Percentiles rank a stretch among this genome's conserved stretches.
These are phyloP conservation scores for Juglanconis juglandina DNA, from an alignment of 2,329 filamentous ascomycete species.

Conservation along the genomic window DNA sequence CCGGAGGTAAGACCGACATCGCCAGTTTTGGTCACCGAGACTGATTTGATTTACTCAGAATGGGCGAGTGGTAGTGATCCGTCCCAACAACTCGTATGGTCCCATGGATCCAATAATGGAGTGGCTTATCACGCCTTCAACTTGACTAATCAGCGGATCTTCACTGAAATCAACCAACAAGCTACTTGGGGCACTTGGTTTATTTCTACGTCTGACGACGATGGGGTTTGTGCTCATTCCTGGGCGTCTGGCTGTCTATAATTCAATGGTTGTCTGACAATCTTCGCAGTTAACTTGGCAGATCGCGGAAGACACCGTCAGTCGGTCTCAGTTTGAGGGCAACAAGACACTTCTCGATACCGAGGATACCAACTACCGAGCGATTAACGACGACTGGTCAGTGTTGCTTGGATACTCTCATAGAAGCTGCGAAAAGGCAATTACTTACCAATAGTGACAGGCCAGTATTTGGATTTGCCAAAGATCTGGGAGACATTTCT, in stretches of 20 bases:
- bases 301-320: constrained; percentile 61
- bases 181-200: constrained; percentile 80
- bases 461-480: constrained; percentile 77
- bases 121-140: constrained; percentile 64
- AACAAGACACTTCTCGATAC: constrained; percentile 61
- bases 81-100: constrained; percentile 57
- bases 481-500: constrained; percentile 51
- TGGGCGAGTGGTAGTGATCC: constrained; percentile 65
- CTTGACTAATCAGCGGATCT: constrained; percentile 57
- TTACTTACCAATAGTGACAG: constrained; percentile 31
- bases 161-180: constrained; percentile 66
- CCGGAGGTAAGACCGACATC: constrained; percentile 50
- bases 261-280: constrained; percentile 17
- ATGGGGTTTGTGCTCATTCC: constrained; percentile 35
- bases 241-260: background rate
- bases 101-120: constrained; percentile 45
- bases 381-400: constrained; percentile 60
- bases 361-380: constrained; percentile 62
- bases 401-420: background rate
- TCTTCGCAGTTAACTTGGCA: constrained; percentile 59
- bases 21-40: background rate
- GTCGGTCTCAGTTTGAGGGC: constrained; percentile 64
- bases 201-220: constrained; percentile 62
- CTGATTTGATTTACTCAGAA: constrained; percentile 44
- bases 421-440: background rate